phyloP scores from a whole-genome alignment of 306 rosid species.

The Ceratonia siliqua region DNA sequence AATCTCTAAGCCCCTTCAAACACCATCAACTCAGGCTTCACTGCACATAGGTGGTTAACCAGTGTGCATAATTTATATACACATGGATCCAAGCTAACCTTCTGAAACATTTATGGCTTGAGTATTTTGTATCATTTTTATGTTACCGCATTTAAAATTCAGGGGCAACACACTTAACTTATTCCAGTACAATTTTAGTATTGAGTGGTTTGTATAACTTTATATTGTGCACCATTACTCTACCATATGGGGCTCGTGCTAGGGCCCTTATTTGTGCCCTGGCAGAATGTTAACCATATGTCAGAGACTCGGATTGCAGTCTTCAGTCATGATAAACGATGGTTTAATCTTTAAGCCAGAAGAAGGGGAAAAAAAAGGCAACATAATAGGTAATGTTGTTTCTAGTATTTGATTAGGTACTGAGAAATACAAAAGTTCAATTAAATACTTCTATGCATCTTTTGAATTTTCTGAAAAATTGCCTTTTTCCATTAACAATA shows the following conservation, averaged over 20 bases:
- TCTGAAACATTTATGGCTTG: neutral
- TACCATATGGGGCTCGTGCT: neutral
- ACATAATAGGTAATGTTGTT: neutral
- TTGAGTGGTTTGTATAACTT: neutral
- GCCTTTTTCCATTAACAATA: neutral
- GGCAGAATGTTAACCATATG: neutral
- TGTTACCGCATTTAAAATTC: conserved; percentile 14
- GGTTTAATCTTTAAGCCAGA: neutral
- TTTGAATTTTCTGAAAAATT: neutral
- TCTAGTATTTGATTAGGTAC: neutral
- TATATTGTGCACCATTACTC: neutral
- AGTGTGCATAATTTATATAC: neutral
- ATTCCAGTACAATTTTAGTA: neutral
- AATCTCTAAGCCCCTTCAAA: neutral
- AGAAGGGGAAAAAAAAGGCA: neutral
- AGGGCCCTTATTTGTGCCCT: neutral
- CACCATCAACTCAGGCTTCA: neutral
- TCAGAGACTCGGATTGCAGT: neutral
- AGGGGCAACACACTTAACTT: neutral
- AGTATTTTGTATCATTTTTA: conserved; percentile 6
- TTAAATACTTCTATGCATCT: neutral
- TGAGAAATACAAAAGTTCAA: neutral
- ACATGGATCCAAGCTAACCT: conserved; percentile 8
- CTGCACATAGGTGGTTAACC: neutral
- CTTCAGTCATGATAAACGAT: neutral